Conservation (phyloP, 1,284 basidiomycete species). For the Heterobasidion parviporum region DNA sequence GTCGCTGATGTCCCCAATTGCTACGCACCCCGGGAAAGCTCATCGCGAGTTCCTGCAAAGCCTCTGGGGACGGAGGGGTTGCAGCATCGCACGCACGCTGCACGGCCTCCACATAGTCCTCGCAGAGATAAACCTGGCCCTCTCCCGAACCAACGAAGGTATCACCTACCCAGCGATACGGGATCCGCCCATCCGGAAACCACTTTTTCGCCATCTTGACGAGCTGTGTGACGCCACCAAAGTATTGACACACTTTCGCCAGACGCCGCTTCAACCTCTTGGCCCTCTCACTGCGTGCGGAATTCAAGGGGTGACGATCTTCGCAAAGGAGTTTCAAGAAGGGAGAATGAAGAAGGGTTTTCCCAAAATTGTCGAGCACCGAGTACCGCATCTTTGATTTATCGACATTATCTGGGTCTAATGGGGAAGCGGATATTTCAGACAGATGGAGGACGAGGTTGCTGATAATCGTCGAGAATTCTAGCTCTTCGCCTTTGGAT, state of each 20-base stretch:
- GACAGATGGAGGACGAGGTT: not conserved
- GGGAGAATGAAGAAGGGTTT: not conserved
- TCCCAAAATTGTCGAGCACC: not conserved
- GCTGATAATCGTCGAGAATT: not conserved
- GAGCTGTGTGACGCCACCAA: not conserved
- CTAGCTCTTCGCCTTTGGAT: not conserved
- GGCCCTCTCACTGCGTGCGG: not conserved
- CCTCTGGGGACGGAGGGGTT: not conserved
- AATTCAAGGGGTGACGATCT: not conserved
- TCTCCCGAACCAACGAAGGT: not conserved
- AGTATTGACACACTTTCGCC: not conserved
- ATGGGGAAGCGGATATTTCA: not conserved
- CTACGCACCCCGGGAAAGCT: not conserved
- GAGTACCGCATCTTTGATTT: not conserved
- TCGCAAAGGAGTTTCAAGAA: not conserved
- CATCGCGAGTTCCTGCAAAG: not conserved
- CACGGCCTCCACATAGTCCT: not conserved
- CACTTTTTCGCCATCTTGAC: not conserved
- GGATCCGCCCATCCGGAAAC: not conserved
- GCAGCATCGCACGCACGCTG: not conserved
- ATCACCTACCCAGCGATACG: not conserved
- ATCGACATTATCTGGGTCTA: not conserved
- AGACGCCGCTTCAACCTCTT: not conserved
- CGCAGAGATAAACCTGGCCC: not conserved
- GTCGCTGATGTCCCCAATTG: not conserved